These are phyloP conservation scores for Pleurotus cornucopiae DNA, from an alignment of 768 basidiomycete genomes.

Conservation along the genomic window DNA sequence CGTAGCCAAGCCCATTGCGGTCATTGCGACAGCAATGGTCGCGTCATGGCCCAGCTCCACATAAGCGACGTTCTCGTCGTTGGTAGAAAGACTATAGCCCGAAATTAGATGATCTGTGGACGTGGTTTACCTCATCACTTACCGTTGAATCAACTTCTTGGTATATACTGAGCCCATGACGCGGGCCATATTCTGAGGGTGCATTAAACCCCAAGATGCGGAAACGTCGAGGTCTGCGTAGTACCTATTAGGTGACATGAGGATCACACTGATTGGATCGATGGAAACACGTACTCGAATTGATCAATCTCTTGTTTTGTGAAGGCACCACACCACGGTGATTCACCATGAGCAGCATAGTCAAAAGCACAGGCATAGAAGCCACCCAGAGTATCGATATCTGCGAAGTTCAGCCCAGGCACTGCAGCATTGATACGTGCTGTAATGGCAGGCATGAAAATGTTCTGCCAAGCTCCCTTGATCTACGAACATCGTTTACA, in stretches of 20 bases:
- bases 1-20: conserved; percentile 34
- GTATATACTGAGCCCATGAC: conserved; percentile 34
- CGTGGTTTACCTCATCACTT: neutral
- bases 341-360: conserved; percentile 28
- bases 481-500: neutral
- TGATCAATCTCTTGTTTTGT: conserved; percentile 24
- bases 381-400: conserved; percentile 31
- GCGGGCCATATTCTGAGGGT: conserved; percentile 25
- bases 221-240: conserved; percentile 35
- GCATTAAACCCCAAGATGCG: conserved; percentile 29
- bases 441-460: conserved; percentile 31
- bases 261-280: neutral
- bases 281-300: conserved; percentile 26
- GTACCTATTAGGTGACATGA: conserved; percentile 20
- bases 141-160: conserved; percentile 34
- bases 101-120: conserved; percentile 9
- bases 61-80: conserved; percentile 26
- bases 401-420: conserved; percentile 26
- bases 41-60: conserved; percentile 41
- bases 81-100: conserved; percentile 25
- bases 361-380: conserved; percentile 41
- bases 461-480: conserved; percentile 23
- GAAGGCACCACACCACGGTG: conserved; percentile 39
- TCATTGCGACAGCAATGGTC: conserved; percentile 31
- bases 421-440: conserved; percentile 27